A percentile compares a stretch with the other conserved stretches of the same genome.
Evolutionary conservation across 83 land plant genomes (phyloP).

Genomic region (Picea mariana): DNA sequence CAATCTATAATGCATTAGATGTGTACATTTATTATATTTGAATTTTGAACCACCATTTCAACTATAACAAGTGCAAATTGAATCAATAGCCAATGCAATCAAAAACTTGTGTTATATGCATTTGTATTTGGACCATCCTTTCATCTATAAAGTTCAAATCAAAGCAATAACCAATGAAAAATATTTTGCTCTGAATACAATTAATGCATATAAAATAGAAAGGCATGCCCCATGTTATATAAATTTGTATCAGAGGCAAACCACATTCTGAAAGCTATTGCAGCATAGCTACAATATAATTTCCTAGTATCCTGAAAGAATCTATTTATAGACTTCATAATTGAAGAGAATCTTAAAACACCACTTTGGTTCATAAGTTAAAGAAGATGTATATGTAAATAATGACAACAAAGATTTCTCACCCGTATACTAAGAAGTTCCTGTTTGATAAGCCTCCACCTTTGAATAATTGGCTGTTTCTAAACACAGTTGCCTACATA

Average conservation of each 20-base stretch:
- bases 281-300: neutral
- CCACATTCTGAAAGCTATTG: neutral
- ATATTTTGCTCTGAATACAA: neutral
- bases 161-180: neutral
- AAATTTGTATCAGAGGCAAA: neutral
- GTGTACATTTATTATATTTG: too few relatives aligned
- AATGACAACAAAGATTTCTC: conserved; percentile 14
- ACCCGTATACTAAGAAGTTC: conserved; percentile 4
- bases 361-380: neutral
- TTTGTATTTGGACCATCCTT: neutral
- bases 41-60: too few relatives aligned
- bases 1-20: too few relatives aligned
- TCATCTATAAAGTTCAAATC: neutral
- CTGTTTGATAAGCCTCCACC: neutral
- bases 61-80: too few relatives aligned
- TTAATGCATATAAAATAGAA: neutral
- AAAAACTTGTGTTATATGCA: too few relatives aligned
- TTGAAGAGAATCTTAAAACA: neutral
- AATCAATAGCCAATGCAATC: too few relatives aligned
- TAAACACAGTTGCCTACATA: conserved; percentile 6
- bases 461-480: neutral
- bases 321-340: neutral
- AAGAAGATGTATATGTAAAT: neutral
- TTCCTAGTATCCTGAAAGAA: neutral
- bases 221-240: neutral